These are phyloP conservation scores for Pestalotiopsis fici DNA, from an alignment of 2,329 filamentous ascomycete species.

Conservation along the genomic window DNA sequence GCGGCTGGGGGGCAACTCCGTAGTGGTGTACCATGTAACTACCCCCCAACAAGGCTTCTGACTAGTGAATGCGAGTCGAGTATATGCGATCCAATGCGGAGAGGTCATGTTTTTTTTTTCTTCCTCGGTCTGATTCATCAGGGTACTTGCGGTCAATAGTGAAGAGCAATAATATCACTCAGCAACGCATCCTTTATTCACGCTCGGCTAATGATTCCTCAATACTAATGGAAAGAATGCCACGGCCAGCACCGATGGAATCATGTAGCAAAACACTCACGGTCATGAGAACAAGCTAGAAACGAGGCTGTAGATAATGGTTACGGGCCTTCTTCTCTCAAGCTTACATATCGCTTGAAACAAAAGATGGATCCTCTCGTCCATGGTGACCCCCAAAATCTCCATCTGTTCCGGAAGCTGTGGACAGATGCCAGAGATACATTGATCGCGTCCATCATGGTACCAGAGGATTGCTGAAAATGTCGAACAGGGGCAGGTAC, in stretches of 20 bases:
- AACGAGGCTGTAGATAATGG: conserved; percentile 2
- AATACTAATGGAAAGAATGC: not conserved
- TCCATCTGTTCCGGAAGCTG: not conserved
- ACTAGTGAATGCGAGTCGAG: not conserved
- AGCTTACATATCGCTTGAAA: conserved; percentile 7
- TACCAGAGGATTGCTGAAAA: not conserved
- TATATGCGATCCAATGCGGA: not conserved
- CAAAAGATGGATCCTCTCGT: conserved; percentile 1
- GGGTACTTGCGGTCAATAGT: not conserved
- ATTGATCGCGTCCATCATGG: not conserved
- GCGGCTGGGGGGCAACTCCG: not conserved
- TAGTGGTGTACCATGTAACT: not conserved
- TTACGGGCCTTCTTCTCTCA: not conserved
- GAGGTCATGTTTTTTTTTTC: not conserved
- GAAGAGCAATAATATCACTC: not conserved
- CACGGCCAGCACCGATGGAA: not conserved
- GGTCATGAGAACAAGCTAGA: not conserved
- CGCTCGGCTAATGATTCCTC: not conserved
- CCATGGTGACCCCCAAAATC: not conserved
- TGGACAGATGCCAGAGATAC: not conserved
- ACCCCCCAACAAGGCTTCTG: not conserved
- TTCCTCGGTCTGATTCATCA: not conserved
- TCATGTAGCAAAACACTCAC: not conserved
- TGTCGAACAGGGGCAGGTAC: not conserved
- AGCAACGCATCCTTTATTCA: not conserved